These are phyloP conservation scores for Podochytrium sp. DNA, from an alignment of 192 early-diverging fungal species.

Conservation along the genomic window DNA sequence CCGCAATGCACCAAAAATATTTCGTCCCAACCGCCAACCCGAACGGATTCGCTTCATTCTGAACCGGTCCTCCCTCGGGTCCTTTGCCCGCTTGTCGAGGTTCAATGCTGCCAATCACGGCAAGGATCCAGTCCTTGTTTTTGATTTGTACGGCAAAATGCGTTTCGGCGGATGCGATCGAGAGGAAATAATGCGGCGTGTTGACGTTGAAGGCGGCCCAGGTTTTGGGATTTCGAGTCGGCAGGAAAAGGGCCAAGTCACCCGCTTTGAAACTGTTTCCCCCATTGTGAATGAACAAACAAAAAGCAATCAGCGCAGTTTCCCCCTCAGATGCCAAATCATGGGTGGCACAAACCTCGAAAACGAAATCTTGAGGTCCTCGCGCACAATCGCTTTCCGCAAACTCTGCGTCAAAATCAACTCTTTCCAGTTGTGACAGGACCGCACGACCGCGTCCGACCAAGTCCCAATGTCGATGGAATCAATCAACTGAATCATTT, in stretches of 20 bases:
- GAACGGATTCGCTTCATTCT: slow-evolving; percentile 35
- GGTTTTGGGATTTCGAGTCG: slow-evolving; percentile 49
- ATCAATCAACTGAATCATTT: slow-evolving; percentile 24
- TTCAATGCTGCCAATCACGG: slow-evolving; percentile 39
- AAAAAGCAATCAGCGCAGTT: slow-evolving; percentile 23
- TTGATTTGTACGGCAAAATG: slow-evolving; percentile 41
- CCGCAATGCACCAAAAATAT: slow-evolving; percentile 38
- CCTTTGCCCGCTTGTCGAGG: slow-evolving; percentile 10
- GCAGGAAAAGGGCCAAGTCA: slow-evolving; percentile 53
- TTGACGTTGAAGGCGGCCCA: slow-evolving; percentile 59
- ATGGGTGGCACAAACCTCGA: neutral
- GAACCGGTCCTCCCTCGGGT: neutral
- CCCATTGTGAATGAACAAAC: neutral
- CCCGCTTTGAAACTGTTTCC: slow-evolving; percentile 39
- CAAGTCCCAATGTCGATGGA: slow-evolving; percentile 7
- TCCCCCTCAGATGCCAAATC: slow-evolving; percentile 14
- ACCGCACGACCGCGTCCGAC: slow-evolving; percentile 12
- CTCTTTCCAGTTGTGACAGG: neutral
- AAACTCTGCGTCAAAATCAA: slow-evolving; percentile 2
- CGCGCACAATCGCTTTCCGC: neutral
- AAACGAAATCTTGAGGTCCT: slow-evolving; percentile 15
- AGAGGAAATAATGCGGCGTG: slow-evolving; percentile 50
- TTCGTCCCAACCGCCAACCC: slow-evolving; percentile 39
- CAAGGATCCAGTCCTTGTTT: slow-evolving; percentile 53
- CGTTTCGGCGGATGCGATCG: slow-evolving; percentile 13